Conservation (phyloP, 352 stramenopile species). For the Pythium scleroteichum region DNA sequence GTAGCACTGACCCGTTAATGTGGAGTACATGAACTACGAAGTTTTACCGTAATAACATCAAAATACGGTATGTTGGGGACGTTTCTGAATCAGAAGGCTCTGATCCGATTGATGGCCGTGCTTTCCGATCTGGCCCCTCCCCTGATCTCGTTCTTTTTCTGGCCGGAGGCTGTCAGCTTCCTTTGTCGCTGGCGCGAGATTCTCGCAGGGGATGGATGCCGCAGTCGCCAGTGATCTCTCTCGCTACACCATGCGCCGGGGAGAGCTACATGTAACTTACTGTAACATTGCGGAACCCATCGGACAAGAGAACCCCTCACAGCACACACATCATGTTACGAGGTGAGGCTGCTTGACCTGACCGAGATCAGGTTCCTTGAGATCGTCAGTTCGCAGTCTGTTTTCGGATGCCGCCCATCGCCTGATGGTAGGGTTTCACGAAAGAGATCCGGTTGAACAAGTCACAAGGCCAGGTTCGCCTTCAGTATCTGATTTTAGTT, state of each 20-base stretch:
- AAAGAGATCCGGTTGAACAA: constrained; percentile 23
- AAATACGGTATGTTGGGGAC: too few species aligned
- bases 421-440: constrained; percentile 20
- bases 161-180: background rate
- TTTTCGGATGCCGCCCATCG: constrained; percentile 6
- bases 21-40: too few species aligned
- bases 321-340: too few species aligned
- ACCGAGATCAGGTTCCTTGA: background rate
- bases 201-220: too few species aligned
- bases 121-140: background rate
- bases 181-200: background rate
- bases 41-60: too few species aligned
- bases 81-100: too few species aligned
- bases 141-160: constrained; percentile 12
- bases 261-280: background rate
- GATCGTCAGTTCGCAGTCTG: constrained; percentile 1
- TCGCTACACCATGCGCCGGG: too few species aligned
- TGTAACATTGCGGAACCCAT: background rate
- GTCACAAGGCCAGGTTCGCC: background rate
- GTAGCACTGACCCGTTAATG: background rate
- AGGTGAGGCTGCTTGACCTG: too few species aligned
- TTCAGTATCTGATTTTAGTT: background rate
- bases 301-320: too few species aligned
- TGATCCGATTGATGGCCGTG: background rate
- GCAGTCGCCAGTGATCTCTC: too few species aligned